A percentile compares a stretch with the other conserved stretches of the same genome.
phyloP scores from a whole-genome alignment of 768 basidiomycete genomes.

The Trametes villosa region DNA sequence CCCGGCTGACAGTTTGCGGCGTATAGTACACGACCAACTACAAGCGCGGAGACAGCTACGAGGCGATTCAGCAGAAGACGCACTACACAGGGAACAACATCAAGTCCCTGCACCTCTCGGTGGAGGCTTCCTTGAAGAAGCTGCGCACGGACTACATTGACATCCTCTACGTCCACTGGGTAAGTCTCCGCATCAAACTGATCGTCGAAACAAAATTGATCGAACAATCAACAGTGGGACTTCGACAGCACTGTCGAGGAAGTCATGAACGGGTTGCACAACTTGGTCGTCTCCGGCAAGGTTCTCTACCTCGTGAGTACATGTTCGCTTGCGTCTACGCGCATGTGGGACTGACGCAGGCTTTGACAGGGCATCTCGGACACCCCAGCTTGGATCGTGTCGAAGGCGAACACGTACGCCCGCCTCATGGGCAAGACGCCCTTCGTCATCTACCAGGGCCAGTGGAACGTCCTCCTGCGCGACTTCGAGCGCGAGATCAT shows the following conservation, averaged over 20 bases:
- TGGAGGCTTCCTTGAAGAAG: slow-evolving; percentile 43
- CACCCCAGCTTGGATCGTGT: slow-evolving; percentile 43
- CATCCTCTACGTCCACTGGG: slow-evolving; percentile 48
- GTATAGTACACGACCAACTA: slow-evolving; percentile 32
- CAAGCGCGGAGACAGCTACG: slow-evolving; percentile 25
- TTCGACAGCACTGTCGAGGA: slow-evolving; percentile 56
- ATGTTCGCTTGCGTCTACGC: too few relatives aligned
- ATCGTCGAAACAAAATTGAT: slow-evolving; percentile 42
- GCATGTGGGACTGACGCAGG: not conserved
- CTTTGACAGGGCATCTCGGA: slow-evolving; percentile 31
- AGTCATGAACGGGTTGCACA: slow-evolving; percentile 57
- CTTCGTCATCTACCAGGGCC: slow-evolving; percentile 40
- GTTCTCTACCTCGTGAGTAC: slow-evolving; percentile 40
- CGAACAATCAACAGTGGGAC: slow-evolving; percentile 57
- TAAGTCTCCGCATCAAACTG: slow-evolving; percentile 37
- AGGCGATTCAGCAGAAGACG: slow-evolving; percentile 26
- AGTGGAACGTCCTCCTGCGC: slow-evolving; percentile 41
- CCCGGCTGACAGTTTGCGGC: too few relatives aligned
- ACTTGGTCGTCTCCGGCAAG: slow-evolving; percentile 53
- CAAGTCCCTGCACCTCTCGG: slow-evolving; percentile 42
- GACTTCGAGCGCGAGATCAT: slow-evolving; percentile 46
- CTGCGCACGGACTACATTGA: slow-evolving; percentile 50
- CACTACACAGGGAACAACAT: slow-evolving; percentile 44
- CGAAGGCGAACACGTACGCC: slow-evolving; percentile 46
- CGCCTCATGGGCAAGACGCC: slow-evolving; percentile 42